These are phyloP conservation scores for Zygoascus ofunaensis DNA, from an alignment of 805 yeast genomes.

Conservation along the genomic window DNA sequence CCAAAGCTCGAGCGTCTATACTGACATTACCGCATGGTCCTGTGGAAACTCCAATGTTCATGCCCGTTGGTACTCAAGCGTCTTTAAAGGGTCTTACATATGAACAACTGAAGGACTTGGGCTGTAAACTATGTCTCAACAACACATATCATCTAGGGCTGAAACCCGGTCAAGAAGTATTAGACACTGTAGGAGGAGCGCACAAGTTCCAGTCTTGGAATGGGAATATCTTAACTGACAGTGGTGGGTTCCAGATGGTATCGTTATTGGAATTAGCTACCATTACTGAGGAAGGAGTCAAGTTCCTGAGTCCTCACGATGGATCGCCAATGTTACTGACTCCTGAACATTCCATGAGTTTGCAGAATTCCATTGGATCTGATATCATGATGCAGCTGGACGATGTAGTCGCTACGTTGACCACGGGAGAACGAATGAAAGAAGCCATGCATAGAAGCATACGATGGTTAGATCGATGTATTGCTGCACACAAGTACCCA, in stretches of 20 bases:
- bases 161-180: conserved; percentile 35
- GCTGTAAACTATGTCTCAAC: conserved; percentile 36
- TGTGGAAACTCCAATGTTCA: conserved; percentile 37
- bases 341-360: conserved; percentile 39
- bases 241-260: conserved; percentile 41
- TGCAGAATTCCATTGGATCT: conserved; percentile 37
- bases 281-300: conserved; percentile 40
- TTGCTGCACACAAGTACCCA: conserved; percentile 35
- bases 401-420: conserved; percentile 37
- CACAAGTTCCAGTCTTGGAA: conserved; percentile 36
- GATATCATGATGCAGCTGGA: conserved; percentile 42
- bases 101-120: conserved; percentile 32
- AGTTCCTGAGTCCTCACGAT: conserved; percentile 37
- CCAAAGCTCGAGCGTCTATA: conserved; percentile 36
- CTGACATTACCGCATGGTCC: conserved; percentile 36
- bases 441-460: conserved; percentile 38
- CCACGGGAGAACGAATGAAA: conserved; percentile 37
- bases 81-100: conserved; percentile 37
- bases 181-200: conserved; percentile 37
- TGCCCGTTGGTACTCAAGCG: conserved; percentile 43
- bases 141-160: conserved; percentile 38
- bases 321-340: conserved; percentile 39
- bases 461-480: conserved; percentile 38
- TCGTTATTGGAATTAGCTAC: conserved; percentile 37
- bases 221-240: conserved; percentile 35